Conservation (phyloP, 768 basidiomycete species). For the Boletales sp. region DNA sequence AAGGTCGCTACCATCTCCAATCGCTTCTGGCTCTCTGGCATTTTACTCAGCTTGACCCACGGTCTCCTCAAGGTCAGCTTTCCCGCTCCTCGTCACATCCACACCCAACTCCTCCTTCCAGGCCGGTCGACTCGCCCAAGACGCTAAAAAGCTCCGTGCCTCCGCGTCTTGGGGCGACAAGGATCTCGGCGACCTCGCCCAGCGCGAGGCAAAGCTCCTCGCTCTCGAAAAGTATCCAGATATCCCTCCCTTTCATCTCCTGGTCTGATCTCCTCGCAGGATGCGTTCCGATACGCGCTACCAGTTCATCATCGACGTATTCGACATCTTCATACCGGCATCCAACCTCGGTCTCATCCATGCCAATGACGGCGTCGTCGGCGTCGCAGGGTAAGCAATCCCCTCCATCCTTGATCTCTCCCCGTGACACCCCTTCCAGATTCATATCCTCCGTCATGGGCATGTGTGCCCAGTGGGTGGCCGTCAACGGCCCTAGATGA, state of each 20-base stretch:
- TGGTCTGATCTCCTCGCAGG: slow-evolving; percentile 31
- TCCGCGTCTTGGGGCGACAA: slow-evolving; percentile 55
- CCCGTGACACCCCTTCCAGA: slow-evolving; percentile 34
- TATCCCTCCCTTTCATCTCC: not conserved
- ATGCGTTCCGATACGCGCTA: slow-evolving; percentile 63
- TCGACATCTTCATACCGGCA: slow-evolving; percentile 91
- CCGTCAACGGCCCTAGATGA: slow-evolving; percentile 45
- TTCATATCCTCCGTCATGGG: slow-evolving; percentile 71
- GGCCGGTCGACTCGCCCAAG: slow-evolving; percentile 60
- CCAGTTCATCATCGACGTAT: slow-evolving; percentile 80
- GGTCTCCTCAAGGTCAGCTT: slow-evolving; percentile 60
- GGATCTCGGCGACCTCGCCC: slow-evolving; percentile 60
- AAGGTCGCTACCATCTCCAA: slow-evolving; percentile 64
- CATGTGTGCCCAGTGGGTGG: slow-evolving; percentile 60
- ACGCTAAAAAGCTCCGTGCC: slow-evolving; percentile 50
- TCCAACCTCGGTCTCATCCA: slow-evolving; percentile 71
- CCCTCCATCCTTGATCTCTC: slow-evolving; percentile 3
- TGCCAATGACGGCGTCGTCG: slow-evolving; percentile 81
- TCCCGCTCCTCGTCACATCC: not conserved
- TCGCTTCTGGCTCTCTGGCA: slow-evolving; percentile 87
- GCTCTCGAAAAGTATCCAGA: slow-evolving; percentile 49
- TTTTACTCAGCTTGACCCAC: slow-evolving; percentile 73
- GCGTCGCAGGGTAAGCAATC: slow-evolving; percentile 73
- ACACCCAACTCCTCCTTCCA: slow-evolving; percentile 20
- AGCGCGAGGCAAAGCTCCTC: slow-evolving; percentile 61